Conservation (phyloP, 495 filamentous ascomycete genomes). For the Mytilinidion resinicola region DNA sequence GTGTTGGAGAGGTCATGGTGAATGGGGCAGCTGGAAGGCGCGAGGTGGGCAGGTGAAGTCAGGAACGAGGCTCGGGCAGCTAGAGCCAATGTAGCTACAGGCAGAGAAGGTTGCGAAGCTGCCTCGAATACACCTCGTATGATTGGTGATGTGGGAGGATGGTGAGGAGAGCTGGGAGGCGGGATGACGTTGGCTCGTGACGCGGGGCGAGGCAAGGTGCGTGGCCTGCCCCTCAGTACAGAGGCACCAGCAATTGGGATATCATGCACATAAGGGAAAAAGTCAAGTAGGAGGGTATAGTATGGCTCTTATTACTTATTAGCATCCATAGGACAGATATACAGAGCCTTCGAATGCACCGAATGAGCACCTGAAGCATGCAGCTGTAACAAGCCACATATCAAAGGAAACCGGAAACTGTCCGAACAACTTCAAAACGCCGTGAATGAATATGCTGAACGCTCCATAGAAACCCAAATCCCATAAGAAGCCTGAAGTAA, state of each 20-base stretch:
- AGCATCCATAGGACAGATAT: no score
- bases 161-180: background rate
- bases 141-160: background rate
- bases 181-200: slow-evolving; percentile 1
- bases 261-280: no score
- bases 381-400: no score
- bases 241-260: no score
- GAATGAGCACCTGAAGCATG: background rate
- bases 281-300: no score
- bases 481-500: background rate
- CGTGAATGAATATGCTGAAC: background rate
- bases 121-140: background rate
- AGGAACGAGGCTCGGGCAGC: background rate
- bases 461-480: background rate
- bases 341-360: background rate
- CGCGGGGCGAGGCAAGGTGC: background rate
- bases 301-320: no score
- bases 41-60: background rate
- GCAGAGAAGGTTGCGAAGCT: background rate
- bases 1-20: slow-evolving; percentile 18
- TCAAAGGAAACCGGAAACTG: no score
- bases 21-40: background rate
- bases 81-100: background rate
- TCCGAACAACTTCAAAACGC: background rate
- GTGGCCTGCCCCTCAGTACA: no score